Evolutionary conservation across 768 basidiomycete species (phyloP).

Genomic region (Amanita exitialis): DNA sequence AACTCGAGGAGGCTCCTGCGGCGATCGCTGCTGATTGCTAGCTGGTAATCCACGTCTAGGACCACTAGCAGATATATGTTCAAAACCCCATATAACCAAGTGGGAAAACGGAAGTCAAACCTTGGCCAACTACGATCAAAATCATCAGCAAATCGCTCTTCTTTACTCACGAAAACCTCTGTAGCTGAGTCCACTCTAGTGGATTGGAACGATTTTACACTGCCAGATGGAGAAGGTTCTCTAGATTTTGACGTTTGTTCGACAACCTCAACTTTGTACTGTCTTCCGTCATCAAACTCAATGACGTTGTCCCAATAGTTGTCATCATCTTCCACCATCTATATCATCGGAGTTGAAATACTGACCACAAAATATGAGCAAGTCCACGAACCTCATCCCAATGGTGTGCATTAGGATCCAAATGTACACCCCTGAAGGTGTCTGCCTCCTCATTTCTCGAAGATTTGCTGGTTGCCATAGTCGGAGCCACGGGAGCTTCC

Average conservation of each 20-base stretch:
- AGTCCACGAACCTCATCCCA: constrained; percentile 85
- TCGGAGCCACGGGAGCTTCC: constrained; percentile 41
- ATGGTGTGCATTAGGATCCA: constrained; percentile 90
- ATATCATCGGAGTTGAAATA: constrained; percentile 6
- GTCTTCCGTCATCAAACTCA: constrained; percentile 92
- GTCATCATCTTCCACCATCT: constrained; percentile 92
- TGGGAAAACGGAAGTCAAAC: constrained; percentile 10
- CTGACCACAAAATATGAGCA: constrained; percentile 4
- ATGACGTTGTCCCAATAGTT: constrained; percentile 84
- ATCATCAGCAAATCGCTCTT: constrained; percentile 87
- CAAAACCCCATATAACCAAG: background rate
- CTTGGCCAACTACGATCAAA: constrained; percentile 97
- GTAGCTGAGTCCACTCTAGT: constrained; percentile 13
- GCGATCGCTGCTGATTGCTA: constrained; percentile 22
- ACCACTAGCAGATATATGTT: background rate
- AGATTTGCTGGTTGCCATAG: constrained; percentile 42
- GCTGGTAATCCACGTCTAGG: background rate
- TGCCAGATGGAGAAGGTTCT: constrained; percentile 6
- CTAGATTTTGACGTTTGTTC: constrained; percentile 16
- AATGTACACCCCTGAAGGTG: constrained; percentile 87
- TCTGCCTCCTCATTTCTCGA: constrained; percentile 76
- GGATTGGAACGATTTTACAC: constrained; percentile 11
- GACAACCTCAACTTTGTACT: constrained; percentile 69
- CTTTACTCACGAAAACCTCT: constrained; percentile 57
- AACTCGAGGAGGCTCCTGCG: constrained; percentile 53